Conservation (phyloP, 75 land plant species). For the Chamaecyparis obtusa region DNA sequence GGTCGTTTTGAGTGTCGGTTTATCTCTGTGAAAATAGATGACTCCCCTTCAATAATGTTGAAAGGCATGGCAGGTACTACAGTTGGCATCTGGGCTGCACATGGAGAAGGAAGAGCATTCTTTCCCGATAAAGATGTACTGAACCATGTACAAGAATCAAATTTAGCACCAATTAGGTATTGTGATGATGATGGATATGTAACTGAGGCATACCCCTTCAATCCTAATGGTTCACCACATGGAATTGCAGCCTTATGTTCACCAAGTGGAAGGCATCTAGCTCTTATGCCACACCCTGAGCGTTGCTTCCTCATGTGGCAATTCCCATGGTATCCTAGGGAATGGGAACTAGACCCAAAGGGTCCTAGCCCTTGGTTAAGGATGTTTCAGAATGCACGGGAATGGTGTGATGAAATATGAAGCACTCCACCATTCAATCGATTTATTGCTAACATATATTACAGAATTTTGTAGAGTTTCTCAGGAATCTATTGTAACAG, state of each 20-base stretch:
- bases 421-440: conserved; percentile 14
- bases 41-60: conserved; percentile 91
- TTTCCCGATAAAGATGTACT: conserved; percentile 67
- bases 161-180: conserved; percentile 82
- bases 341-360: conserved; percentile 73
- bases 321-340: conserved; percentile 93
- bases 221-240: conserved; percentile 88
- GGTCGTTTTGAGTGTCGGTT: conserved; percentile 97
- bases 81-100: conserved; percentile 94
- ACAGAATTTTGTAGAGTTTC: neutral
- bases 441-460: neutral
- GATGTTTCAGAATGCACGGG: conserved; percentile 91
- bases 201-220: conserved; percentile 88
- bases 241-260: conserved; percentile 98
- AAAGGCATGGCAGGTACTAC: conserved; percentile 91
- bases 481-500: neutral
- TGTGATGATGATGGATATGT: conserved; percentile 84
- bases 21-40: conserved; percentile 71
- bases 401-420: conserved; percentile 72
- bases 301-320: conserved; percentile 99
- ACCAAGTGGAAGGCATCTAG: conserved; percentile 95
- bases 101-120: conserved; percentile 93
- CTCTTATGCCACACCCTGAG: conserved; percentile 99
- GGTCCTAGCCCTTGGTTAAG: conserved; percentile 96
- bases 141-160: conserved; percentile 37